Evolutionary conservation across 148 eudicot species (phyloP).

Genomic region (Hydrangea macrophylla): DNA sequence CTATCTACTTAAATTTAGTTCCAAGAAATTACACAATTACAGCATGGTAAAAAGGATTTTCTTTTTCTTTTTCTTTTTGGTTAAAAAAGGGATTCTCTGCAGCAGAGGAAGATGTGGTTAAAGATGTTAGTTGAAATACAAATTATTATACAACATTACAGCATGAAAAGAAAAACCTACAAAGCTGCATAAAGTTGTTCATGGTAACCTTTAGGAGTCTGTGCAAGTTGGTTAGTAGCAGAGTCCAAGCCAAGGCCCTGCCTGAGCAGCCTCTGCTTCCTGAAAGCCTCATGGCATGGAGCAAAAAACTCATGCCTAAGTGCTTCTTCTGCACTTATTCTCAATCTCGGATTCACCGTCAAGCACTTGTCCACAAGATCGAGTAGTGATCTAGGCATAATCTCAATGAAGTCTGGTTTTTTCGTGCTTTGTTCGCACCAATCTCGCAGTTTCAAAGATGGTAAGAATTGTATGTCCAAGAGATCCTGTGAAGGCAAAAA

Average conservation of each 20-base stretch:
- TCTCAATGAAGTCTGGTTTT: constrained; percentile 58
- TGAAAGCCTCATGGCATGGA: constrained; percentile 48
- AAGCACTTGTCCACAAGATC: constrained; percentile 96
- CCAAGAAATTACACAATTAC: too few relatives aligned
- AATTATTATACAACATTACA: background rate
- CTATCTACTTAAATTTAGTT: too few relatives aligned
- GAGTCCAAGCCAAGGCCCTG: constrained; percentile 29
- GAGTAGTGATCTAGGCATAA: constrained; percentile 61
- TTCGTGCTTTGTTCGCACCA: constrained; percentile 71
- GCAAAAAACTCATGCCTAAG: constrained; percentile 71
- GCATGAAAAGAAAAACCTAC: background rate
- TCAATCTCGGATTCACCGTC: constrained; percentile 80
- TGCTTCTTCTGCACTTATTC: constrained; percentile 90
- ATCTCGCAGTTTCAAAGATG: constrained; percentile 47
- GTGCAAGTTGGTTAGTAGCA: constrained; percentile 11
- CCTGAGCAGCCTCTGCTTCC: constrained; percentile 38
- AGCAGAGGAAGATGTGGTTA: too few relatives aligned
- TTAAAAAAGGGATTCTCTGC: background rate
- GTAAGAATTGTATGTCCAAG: constrained; percentile 44
- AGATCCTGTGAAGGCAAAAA: constrained; percentile 49
- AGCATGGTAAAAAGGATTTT: too few relatives aligned
- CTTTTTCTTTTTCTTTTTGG: too few relatives aligned
- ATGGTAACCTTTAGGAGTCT: constrained; percentile 12
- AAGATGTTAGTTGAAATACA: too few relatives aligned
- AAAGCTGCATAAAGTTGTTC: background rate